Evolutionary conservation across 352 stramenopile species (phyloP).

Genomic region (Globisporangium abappressorium): DNA sequence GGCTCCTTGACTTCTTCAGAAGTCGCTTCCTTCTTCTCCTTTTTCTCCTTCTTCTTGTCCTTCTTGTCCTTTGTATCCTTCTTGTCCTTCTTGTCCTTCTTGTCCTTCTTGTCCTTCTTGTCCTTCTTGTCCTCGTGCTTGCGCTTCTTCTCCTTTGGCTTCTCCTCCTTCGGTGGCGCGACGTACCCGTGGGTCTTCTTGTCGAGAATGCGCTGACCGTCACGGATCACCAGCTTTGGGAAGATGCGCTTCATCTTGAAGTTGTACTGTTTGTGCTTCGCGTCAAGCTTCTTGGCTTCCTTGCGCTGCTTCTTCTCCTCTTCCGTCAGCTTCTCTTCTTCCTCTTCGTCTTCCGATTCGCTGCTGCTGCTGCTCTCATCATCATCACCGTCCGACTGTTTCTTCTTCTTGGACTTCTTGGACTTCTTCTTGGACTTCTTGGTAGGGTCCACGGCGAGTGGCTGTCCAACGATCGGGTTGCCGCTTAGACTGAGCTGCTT

Average conservation of each 20-base stretch:
- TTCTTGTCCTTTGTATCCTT: slow-evolving; percentile 17
- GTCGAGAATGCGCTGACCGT: slow-evolving; percentile 70
- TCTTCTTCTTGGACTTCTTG: slow-evolving; percentile 19
- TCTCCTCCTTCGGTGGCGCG: slow-evolving; percentile 67
- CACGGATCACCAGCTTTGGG: slow-evolving; percentile 72
- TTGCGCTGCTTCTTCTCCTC: slow-evolving; percentile 57
- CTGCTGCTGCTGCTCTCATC: slow-evolving; percentile 13
- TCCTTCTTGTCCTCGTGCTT: slow-evolving; percentile 27
- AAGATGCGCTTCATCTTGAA: slow-evolving; percentile 89
- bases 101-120: slow-evolving; percentile 14
- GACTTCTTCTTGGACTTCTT: slow-evolving; percentile 27
- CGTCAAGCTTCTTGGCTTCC: slow-evolving; percentile 63
- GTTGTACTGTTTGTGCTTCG: slow-evolving; percentile 87
- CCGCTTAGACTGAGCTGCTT: slow-evolving; percentile 80
- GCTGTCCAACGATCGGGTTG: slow-evolving; percentile 70
- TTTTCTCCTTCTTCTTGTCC: slow-evolving; percentile 21
- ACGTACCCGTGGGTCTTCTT: slow-evolving; percentile 85
- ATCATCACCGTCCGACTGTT: slow-evolving; percentile 15
- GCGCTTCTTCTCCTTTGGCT: slow-evolving; percentile 21
- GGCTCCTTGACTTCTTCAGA: slow-evolving; percentile 21
- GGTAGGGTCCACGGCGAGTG: slow-evolving; percentile 25
- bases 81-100: slow-evolving; percentile 23
- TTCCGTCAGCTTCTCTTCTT: slow-evolving; percentile 29
- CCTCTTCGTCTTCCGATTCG: slow-evolving; percentile 17
- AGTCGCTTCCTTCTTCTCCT: slow-evolving; percentile 14